A percentile compares a stretch with the other conserved stretches of the same genome.
phyloP scores from a whole-genome alignment of 352 stramenopile genomes.

The Phytophthora vignae region DNA sequence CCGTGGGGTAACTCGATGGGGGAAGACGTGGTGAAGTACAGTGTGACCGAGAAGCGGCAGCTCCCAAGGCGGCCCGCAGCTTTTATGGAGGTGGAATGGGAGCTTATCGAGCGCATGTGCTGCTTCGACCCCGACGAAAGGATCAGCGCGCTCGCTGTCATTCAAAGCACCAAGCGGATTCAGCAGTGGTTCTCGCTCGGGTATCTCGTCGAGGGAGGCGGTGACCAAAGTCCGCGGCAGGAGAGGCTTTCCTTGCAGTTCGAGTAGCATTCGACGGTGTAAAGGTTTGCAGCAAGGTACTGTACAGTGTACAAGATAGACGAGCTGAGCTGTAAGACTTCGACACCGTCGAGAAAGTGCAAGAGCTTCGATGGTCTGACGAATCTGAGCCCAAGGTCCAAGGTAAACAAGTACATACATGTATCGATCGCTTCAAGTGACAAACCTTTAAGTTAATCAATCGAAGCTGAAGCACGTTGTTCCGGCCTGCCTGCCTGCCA shows the following conservation, averaged over 20 bases:
- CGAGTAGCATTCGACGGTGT: not conserved
- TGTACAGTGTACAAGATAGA: too few relatives aligned
- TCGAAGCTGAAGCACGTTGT: conserved; percentile 30
- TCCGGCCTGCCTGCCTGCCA: conserved; percentile 11
- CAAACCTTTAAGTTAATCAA: conserved; percentile 7
- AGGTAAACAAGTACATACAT: not conserved
- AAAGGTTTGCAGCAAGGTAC: conserved; percentile 29
- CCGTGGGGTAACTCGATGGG: conserved; percentile 17
- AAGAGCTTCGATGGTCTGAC: not conserved
- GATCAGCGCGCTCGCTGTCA: conserved; percentile 6
- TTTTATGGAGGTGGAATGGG: conserved; percentile 26
- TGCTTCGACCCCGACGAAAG: conserved; percentile 6
- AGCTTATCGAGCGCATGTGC: conserved; percentile 20
- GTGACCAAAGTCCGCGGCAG: not conserved
- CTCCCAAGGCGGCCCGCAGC: not conserved
- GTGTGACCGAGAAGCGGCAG: conserved; percentile 3
- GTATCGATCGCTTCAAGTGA: not conserved
- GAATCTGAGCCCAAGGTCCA: conserved; percentile 1
- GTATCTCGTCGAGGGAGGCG: not conserved
- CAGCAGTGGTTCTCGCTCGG: not conserved
- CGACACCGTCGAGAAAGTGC: conserved; percentile 9
- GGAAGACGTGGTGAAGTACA: conserved; percentile 5
- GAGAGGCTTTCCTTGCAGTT: not conserved
- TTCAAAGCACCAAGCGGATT: not conserved
- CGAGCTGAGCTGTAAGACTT: conserved; percentile 3